Conservation (phyloP, 2,329 filamentous ascomycete species). For the Monosporascus cannonballus region DNA sequence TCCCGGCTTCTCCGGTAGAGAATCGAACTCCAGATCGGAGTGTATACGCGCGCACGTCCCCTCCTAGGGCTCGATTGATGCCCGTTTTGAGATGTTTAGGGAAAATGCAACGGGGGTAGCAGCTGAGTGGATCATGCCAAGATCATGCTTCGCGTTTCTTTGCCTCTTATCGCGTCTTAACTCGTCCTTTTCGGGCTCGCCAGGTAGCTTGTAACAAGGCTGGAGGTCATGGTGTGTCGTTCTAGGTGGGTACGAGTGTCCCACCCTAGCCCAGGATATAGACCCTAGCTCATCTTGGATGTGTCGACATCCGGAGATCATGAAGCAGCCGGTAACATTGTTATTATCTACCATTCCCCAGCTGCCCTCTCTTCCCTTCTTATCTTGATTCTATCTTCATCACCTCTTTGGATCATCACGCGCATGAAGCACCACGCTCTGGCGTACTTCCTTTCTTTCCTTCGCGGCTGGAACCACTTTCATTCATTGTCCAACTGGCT, state of each 20-base stretch:
- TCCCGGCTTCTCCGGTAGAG: background rate
- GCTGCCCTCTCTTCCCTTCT: constrained; percentile 23
- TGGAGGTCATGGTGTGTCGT: constrained; percentile 29
- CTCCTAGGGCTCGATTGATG: constrained; percentile 8
- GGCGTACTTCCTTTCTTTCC: constrained; percentile 32
- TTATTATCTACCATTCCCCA: constrained; percentile 28
- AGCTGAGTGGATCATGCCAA: constrained; percentile 27
- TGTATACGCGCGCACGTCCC: constrained; percentile 4
- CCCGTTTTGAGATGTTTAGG: constrained; percentile 23
- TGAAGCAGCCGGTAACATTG: constrained; percentile 30
- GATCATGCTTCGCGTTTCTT: constrained; percentile 23
- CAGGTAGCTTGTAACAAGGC: constrained; percentile 34
- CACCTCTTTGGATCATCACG: constrained; percentile 18
- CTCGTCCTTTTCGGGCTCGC: constrained; percentile 24
- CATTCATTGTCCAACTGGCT: constrained; percentile 47
- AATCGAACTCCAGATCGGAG: background rate
- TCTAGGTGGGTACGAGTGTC: constrained; percentile 19
- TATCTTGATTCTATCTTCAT: constrained; percentile 35
- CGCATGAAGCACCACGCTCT: constrained; percentile 25
- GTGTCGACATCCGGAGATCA: constrained; percentile 27
- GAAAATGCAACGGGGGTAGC: constrained; percentile 22
- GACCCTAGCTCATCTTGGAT: constrained; percentile 30
- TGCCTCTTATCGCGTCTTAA: constrained; percentile 25
- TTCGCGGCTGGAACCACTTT: constrained; percentile 37
- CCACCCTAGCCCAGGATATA: constrained; percentile 25